A percentile compares a stretch with the other conserved stretches of the same genome.
Conservation (phyloP, 106 monocot genomes). For the Platanthera zijinensis region DNA sequence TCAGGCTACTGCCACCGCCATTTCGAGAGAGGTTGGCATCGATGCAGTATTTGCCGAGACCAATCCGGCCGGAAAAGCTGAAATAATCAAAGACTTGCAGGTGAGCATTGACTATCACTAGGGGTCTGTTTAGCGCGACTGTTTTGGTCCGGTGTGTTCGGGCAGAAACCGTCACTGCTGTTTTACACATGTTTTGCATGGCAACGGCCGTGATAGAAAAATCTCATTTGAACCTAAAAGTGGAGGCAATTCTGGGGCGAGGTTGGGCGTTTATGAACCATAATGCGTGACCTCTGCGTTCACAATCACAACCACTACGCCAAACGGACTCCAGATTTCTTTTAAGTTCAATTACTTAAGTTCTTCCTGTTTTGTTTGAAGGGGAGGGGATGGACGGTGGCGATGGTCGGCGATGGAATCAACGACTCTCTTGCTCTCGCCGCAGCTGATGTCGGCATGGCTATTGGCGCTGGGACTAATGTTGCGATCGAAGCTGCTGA, state of each 20-base stretch:
- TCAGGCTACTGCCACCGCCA: slow-evolving; percentile 62
- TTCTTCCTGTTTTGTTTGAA: slow-evolving; percentile 13
- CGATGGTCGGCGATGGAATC: slow-evolving; percentile 92
- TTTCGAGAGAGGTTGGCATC: slow-evolving; percentile 73
- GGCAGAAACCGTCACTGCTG: no score
- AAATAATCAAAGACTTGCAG: slow-evolving; percentile 26
- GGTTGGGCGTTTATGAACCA: no score
- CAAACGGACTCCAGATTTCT: not conserved
- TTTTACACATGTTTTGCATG: no score
- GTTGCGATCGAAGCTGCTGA: slow-evolving; percentile 89
- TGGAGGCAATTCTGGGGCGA: no score
- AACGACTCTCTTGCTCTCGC: slow-evolving; percentile 80
- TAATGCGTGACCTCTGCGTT: no score
- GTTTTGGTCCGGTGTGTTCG: no score
- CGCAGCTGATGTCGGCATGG: slow-evolving; percentile 84
- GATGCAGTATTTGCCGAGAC: slow-evolving; percentile 66
- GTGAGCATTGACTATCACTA: not conserved
- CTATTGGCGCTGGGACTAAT: slow-evolving; percentile 85
- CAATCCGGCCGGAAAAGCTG: slow-evolving; percentile 63
- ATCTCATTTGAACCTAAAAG: no score
- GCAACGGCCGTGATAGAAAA: no score
- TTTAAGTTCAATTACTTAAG: not conserved
- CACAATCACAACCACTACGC: no score
- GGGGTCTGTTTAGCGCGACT: no score
- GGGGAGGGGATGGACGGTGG: slow-evolving; percentile 60